phyloP scores from a whole-genome alignment of 2,329 filamentous ascomycete genomes.

The Lachnellula occidentalis region DNA sequence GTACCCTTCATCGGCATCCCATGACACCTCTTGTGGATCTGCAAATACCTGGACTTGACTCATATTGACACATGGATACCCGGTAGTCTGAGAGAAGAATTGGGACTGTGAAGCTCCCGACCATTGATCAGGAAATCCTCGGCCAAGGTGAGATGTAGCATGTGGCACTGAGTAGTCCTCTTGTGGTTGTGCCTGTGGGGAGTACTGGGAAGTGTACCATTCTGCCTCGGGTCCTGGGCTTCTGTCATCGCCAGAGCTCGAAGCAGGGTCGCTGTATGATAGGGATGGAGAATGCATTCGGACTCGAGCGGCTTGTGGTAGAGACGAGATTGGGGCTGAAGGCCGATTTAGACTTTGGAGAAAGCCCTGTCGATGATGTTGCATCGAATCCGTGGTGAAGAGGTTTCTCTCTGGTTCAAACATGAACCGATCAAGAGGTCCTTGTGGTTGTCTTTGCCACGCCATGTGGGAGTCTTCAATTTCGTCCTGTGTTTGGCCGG shows the following conservation, averaged over 20 bases:
- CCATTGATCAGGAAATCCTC: conserved; percentile 8
- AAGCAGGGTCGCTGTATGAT: conserved; percentile 20
- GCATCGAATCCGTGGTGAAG: conserved; percentile 10
- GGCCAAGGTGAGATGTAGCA: conserved; percentile 5
- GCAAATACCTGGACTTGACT: conserved; percentile 25
- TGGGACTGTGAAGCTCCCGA: not conserved
- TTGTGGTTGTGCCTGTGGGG: conserved; percentile 2
- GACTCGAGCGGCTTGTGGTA: conserved; percentile 11
- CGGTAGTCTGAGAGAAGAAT: conserved; percentile 1
- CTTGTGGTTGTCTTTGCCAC: conserved; percentile 8
- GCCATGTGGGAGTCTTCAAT: not conserved
- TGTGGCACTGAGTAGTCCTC: conserved; percentile 10
- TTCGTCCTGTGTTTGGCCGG: conserved; percentile 1
- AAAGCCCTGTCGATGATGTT: not conserved
- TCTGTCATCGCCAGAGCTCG: conserved; percentile 17
- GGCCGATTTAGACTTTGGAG: conserved; percentile 1
- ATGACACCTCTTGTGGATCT: conserved; percentile 17
- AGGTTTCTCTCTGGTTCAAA: conserved; percentile 12
- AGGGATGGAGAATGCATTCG: conserved; percentile 22
- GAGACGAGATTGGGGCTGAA: conserved; percentile 12
- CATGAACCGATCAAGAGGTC: conserved; percentile 20
- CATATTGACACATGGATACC: conserved; percentile 20
- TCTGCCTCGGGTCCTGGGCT: conserved; percentile 21
- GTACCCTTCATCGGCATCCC: conserved; percentile 11
- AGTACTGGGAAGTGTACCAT: conserved; percentile 17